phyloP scores from a whole-genome alignment of 2,329 filamentous ascomycete species.

The Claviceps maximensis region DNA sequence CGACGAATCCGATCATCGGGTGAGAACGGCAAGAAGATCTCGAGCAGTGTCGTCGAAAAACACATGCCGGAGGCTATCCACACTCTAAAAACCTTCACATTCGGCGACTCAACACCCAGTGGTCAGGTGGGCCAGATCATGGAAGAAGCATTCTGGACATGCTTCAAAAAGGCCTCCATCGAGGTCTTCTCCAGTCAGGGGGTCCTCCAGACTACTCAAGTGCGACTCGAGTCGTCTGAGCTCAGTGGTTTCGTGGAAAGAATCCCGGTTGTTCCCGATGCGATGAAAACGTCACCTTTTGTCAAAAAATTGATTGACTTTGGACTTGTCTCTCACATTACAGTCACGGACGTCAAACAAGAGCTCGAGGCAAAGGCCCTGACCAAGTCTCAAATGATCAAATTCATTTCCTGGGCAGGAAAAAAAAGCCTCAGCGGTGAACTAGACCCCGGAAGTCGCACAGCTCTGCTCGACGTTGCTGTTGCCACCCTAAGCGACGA shows the following conservation, averaged over 20 bases:
- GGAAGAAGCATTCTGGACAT: slow-evolving; percentile 93
- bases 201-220: slow-evolving; percentile 68
- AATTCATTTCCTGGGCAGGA: slow-evolving; percentile 76
- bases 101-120: slow-evolving; percentile 80
- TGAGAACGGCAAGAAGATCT: slow-evolving; percentile 37
- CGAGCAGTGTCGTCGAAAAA: slow-evolving; percentile 48
- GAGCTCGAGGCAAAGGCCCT: slow-evolving; percentile 76
- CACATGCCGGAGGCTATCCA: slow-evolving; percentile 71
- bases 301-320: slow-evolving; percentile 71
- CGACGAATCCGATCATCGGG: slow-evolving; percentile 38
- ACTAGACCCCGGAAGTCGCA: slow-evolving; percentile 54
- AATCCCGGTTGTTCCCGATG: slow-evolving; percentile 73
- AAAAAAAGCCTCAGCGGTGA: slow-evolving; percentile 59
- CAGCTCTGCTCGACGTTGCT: slow-evolving; percentile 63
- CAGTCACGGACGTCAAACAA: slow-evolving; percentile 68
- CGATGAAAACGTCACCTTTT: slow-evolving; percentile 61
- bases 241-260: slow-evolving; percentile 65
- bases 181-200: slow-evolving; percentile 83
- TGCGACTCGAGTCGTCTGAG: slow-evolving; percentile 60
- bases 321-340: slow-evolving; percentile 77
- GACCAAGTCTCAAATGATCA: slow-evolving; percentile 60
- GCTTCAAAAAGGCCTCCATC: slow-evolving; percentile 67
- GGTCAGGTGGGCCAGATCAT: slow-evolving; percentile 72
- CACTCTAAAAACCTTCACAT: slow-evolving; percentile 76
- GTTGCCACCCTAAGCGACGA: slow-evolving; percentile 56